Conservation (phyloP, 371 early-diverging fungal genomes). For the Phascolomyces articulosus region DNA sequence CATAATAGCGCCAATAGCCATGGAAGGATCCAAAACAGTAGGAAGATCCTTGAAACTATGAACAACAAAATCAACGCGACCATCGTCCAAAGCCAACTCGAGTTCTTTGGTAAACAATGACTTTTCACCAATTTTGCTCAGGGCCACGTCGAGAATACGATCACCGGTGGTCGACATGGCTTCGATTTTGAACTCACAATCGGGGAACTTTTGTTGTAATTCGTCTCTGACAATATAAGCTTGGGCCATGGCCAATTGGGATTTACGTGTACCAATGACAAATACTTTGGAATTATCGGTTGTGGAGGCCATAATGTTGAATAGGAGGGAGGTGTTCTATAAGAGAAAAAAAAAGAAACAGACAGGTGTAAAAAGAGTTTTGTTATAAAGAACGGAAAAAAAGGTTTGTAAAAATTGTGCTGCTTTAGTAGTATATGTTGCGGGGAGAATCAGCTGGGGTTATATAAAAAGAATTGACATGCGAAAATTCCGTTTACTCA, state of each 20-base stretch:
- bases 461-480: no score
- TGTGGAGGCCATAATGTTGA: not conserved
- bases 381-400: no score
- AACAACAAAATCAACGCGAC: conserved; percentile 84
- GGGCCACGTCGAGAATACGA: conserved; percentile 80
- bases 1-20: conserved; percentile 83
- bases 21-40: conserved; percentile 84
- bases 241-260: conserved; percentile 91
- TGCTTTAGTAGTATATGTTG: no score
- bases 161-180: conserved; percentile 91
- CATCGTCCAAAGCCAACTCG: conserved; percentile 77
- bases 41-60: conserved; percentile 96
- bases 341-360: not conserved
- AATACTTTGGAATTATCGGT: conserved; percentile 12
- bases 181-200: conserved; percentile 57
- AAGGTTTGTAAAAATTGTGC: no score
- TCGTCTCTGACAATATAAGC: conserved; percentile 70
- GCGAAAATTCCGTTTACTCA: no score
- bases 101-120: conserved; percentile 95
- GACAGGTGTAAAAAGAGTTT: no score
- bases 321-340: no score
- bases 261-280: conserved; percentile 82
- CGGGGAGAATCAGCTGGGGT: no score
- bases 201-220: conserved; percentile 54
- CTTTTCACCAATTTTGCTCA: conserved; percentile 93